These are phyloP conservation scores for Smittium culicis DNA, from an alignment of 371 early-diverging fungal species.

Conservation along the genomic window DNA sequence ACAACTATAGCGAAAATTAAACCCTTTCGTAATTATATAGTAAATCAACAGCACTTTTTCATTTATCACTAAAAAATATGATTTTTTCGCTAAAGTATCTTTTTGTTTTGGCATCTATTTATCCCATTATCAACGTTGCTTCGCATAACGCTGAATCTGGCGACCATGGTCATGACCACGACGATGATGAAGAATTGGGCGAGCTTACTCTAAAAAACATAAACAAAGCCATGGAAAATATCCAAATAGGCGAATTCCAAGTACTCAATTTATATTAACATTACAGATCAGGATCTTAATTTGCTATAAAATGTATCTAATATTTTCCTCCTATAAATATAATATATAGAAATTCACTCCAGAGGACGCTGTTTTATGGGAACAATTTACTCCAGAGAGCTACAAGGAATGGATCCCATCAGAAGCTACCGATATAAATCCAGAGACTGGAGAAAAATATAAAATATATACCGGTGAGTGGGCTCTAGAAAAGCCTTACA, in stretches of 20 bases:
- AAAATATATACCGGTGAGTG: constrained; percentile 57
- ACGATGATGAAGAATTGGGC: neutral
- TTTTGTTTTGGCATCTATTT: neutral
- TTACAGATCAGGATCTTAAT: too few species aligned
- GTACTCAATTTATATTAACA: too few species aligned
- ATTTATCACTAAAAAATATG: neutral
- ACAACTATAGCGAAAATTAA: too few species aligned
- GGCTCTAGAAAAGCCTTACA: constrained; percentile 49
- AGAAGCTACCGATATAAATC: constrained; percentile 39
- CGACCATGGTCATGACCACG: neutral
- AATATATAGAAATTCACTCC: constrained; percentile 14
- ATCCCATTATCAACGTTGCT: neutral
- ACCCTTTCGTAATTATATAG: too few species aligned
- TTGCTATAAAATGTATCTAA: too few species aligned
- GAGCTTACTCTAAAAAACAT: neutral
- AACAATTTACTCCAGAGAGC: constrained; percentile 51
- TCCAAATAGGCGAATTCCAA: neutral
- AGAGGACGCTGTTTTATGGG: constrained; percentile 37
- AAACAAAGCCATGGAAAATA: neutral
- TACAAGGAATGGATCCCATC: constrained; percentile 51
- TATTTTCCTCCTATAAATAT: too few species aligned
- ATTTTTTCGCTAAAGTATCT: neutral
- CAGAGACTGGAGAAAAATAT: constrained; percentile 28
- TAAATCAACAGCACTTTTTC: too few species aligned
- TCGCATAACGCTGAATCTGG: neutral